A percentile compares a stretch with the other conserved stretches of the same genome.
Evolutionary conservation across 1,139 yeast genomes (phyloP).

Genomic region (Saccharomyces hybrid): DNA sequence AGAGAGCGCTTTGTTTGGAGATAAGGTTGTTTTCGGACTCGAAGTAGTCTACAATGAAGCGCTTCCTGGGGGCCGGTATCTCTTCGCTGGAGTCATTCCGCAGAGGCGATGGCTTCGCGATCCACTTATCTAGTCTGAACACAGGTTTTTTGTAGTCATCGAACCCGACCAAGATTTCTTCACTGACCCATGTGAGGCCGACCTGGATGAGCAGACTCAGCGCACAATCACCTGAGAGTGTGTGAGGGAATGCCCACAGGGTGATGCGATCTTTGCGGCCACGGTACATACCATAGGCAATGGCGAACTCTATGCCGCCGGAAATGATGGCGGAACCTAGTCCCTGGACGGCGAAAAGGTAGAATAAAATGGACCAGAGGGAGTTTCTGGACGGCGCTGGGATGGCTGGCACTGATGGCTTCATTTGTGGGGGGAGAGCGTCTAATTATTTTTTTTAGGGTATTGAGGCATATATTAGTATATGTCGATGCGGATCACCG

Average conservation of each 20-base stretch:
- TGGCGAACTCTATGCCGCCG: conserved; percentile 24
- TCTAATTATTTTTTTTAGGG: not conserved
- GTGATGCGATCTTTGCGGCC: conserved; percentile 10
- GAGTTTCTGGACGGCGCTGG: not conserved
- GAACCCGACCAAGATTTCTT: conserved; percentile 20
- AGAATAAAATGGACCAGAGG: conserved; percentile 8
- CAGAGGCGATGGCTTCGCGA: not conserved
- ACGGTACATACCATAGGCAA: conserved; percentile 25
- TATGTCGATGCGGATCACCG: not conserved
- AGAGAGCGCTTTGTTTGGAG: not conserved
- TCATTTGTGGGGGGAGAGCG: not conserved
- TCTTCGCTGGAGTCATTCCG: not conserved
- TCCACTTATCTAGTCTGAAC: not conserved
- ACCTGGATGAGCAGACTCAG: conserved; percentile 21
- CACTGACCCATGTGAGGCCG: conserved; percentile 18
- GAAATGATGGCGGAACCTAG: conserved; percentile 19
- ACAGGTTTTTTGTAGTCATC: conserved; percentile 12
- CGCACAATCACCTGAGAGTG: conserved; percentile 25
- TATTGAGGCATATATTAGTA: not conserved
- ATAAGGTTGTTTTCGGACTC: not conserved
- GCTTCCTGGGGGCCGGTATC: conserved; percentile 1
- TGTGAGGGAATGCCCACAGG: conserved; percentile 25
- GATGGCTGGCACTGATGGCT: not conserved
- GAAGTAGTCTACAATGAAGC: not conserved
- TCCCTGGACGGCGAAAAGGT: conserved; percentile 10